Evolutionary conservation across 1,139 yeast genomes (phyloP), one percentile per base, ranked within the genome.

Genomic region (Magnusiomyces tetraspermus): DNA sequence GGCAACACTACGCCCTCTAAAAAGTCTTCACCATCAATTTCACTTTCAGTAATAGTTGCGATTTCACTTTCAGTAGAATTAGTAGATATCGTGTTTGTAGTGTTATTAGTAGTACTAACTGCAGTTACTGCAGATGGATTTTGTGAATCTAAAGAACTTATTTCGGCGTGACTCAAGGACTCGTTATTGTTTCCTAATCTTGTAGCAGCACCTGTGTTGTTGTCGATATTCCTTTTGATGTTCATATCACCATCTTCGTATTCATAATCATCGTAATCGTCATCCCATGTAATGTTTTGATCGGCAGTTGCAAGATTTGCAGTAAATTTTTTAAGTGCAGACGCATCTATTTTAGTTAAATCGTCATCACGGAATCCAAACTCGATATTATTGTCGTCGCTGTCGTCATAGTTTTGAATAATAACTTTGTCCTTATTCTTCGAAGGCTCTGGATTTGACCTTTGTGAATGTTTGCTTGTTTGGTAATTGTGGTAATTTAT

Each of bases 1-100:
- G 56, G 56, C 21, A 54, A 36, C 15, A 51, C 46, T 19, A 54
- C 36, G 1, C 56, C 56, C 4, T 54, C 56, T 10, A 54, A 37
- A 36, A 54, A 49, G 44, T 54, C 56, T 19, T 54, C 51, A 17
- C 51, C 53, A 15, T 51, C 54, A 17, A 52, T 37, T 28, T 54
- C 56, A 26, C 53, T 51, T 38, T 51, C 56, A 19, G 54, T 53
- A 24, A 33, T 53, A 5, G 56, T 48, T 5, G 51, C 19, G n/a
- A n/a, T n/a, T n/a, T n/a, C n/a, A n/a, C n/a, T n/a, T n/a, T n/a
- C n/a, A n/a, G n/a, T n/a, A n/a, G n/a, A n/a, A n/a, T n/a, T n/a
- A n/a, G n/a, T n/a, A n/a, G n/a, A n/a, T n/a, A n/a, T n/a, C n/a
- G n/a, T n/a, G n/a, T n/a, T n/a, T n/a, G n/a, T n/a, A n/a, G n/a